phyloP scores from a whole-genome alignment of 768 basidiomycete species.

The Coprinopsis cinerea region DNA sequence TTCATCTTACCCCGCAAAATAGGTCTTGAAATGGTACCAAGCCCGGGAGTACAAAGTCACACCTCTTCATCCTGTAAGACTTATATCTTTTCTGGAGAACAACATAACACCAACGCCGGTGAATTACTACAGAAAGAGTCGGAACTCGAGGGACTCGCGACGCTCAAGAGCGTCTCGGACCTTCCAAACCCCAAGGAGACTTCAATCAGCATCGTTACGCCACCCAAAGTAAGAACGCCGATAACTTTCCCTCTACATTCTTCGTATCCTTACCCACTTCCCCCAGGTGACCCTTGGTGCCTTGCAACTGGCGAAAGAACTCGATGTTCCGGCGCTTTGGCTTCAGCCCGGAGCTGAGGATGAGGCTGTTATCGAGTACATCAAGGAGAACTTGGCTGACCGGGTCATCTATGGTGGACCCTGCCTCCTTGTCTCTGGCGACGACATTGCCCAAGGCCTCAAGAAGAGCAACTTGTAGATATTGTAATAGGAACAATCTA shows the following conservation, averaged over 20 bases:
- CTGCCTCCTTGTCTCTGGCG: conserved; percentile 77
- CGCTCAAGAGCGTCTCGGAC: conserved; percentile 48
- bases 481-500: neutral
- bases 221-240: conserved; percentile 52
- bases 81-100: neutral
- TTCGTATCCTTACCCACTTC: neutral
- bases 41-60: conserved; percentile 51
- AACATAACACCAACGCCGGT: neutral
- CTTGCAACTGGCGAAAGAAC: conserved; percentile 61
- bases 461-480: conserved; percentile 1
- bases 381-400: conserved; percentile 60
- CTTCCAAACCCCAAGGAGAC: conserved; percentile 60
- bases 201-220: conserved; percentile 74
- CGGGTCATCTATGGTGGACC: conserved; percentile 78
- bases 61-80: conserved; percentile 68
- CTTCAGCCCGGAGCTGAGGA: conserved; percentile 87
- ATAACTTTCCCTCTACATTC: neutral
- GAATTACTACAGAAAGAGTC: conserved; percentile 53
- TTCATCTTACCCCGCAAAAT: no score
- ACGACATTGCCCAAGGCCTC: conserved; percentile 25
- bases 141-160: conserved; percentile 60
- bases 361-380: conserved; percentile 52
- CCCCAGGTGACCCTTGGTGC: conserved; percentile 63
- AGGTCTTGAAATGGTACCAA: conserved; percentile 80
- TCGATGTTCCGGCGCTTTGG: conserved; percentile 77